Conservation (phyloP, 441 rosid species). For the Pelargonium cotyledonis region DNA sequence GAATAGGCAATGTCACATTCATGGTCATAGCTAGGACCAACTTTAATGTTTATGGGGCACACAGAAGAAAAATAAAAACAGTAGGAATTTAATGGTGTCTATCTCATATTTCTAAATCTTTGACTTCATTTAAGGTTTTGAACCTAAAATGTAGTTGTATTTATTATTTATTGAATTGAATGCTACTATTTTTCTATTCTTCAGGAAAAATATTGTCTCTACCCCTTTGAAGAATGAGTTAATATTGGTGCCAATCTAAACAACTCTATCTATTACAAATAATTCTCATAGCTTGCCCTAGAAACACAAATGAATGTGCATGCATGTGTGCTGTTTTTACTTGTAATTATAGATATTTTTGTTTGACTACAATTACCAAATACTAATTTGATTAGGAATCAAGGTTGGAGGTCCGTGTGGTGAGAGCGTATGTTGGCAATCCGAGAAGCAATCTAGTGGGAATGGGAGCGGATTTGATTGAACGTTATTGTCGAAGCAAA, state of each 20-base stretch:
- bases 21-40: background rate
- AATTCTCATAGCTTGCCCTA: no score
- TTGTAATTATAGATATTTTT: no score
- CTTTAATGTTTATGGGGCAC: background rate
- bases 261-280: no score
- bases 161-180: background rate
- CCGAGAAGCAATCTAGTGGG: no score
- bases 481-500: no score
- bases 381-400: no score
- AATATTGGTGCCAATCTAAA: background rate
- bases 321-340: no score
- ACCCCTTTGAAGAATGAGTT: background rate
- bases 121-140: background rate
- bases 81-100: background rate
- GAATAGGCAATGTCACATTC: background rate
- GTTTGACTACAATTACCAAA: no score
- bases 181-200: background rate
- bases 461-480: no score
- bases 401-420: no score
- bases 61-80: background rate
- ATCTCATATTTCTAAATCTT: background rate
- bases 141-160: background rate
- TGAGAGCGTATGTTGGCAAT: no score
- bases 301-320: no score
- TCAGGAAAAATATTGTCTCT: background rate